Evolutionary conservation across 2,329 filamentous ascomycete genomes (phyloP), one percentile per base, ranked within the genome.

Genomic region (Diaporthe sp.): DNA sequence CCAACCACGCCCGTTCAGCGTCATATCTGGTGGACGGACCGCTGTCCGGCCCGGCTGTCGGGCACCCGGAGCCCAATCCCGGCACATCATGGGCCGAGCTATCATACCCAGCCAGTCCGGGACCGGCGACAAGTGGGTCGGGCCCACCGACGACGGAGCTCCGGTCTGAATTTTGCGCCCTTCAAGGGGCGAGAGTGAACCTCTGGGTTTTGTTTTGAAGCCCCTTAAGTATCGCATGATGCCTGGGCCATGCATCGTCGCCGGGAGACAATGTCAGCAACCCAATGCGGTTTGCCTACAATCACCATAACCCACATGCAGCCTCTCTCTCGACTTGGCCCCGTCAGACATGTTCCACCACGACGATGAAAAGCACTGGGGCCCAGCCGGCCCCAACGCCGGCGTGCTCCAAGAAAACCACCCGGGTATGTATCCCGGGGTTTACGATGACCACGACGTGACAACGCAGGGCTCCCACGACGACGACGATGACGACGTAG

Each of bases 91-190:
- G 62, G 62, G 9, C 62, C 62, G 62, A 53, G 25, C 62, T 37
- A 31, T 68, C 31, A 12, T 44, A 39, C 28, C 62, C 44, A 51
- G 9, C 62, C 62, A 51, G 62, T 68, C 62, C 62, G 62, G 62
- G 31, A 68, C 65, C 46, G 65, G 65, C 65, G 31, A 53, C 65
- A 68, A 39, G 65, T 68, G 46, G 65, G 31, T 12, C 46, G n/a
- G 62, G 15, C 46, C 46, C 65, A 68, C 65, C 65, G 65, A 68
- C 46, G 46, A 68, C 46, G 65, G 65, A 68, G 65, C 65, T 39
- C 65, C 65, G 65, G 62, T 68, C 46, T 68, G 65, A 53, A 17
- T 55, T 68, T 68, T 68, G 34, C 65, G 65, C 65, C 65, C 22
- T 68, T 42, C 44, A 19, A 53, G 65, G 62, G 65, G 31, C 46